These are phyloP conservation scores for Patellifolia procumbens DNA, from an alignment of 179 eudicot species.

Conservation along the genomic window DNA sequence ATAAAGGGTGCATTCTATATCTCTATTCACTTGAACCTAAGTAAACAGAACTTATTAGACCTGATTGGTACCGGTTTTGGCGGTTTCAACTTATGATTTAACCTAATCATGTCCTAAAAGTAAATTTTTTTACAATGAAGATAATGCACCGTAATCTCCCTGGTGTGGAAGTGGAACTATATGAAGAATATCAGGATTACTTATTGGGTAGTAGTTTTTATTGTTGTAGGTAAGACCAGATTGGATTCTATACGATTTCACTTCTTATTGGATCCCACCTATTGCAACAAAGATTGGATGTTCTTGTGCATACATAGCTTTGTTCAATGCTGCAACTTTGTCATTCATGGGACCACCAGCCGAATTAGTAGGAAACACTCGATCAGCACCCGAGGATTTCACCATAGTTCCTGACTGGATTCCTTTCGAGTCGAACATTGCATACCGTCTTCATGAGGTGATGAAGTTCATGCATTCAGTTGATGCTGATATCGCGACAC, in stretches of 20 bases:
- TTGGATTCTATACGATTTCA: constrained; percentile 43
- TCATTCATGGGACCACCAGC: constrained; percentile 21
- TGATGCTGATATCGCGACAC: constrained; percentile 20
- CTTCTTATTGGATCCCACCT: constrained; percentile 33
- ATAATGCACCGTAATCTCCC: no score
- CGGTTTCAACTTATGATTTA: no score
- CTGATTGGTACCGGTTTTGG: no score
- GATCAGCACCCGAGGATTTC: constrained; percentile 19
- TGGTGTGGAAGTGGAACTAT: no score
- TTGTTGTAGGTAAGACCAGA: constrained; percentile 23
- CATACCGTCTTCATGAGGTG: constrained; percentile 36
- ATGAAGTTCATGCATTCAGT: constrained; percentile 21
- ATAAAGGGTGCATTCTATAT: no score
- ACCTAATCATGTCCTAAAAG: no score
- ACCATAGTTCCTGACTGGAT: constrained; percentile 35
- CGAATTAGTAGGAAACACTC: background rate
- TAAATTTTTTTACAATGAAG: no score
- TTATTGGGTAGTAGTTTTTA: background rate
- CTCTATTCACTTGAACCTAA: no score
- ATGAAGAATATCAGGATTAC: no score
- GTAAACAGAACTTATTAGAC: no score
- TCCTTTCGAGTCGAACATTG: constrained; percentile 34
- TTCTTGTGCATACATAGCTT: constrained; percentile 21
- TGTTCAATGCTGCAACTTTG: constrained; percentile 29
- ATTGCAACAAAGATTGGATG: constrained; percentile 26